Evolutionary conservation across 2,329 filamentous ascomycete species (phyloP).

Genomic region (Neophaeococcomyces mojaviensis): DNA sequence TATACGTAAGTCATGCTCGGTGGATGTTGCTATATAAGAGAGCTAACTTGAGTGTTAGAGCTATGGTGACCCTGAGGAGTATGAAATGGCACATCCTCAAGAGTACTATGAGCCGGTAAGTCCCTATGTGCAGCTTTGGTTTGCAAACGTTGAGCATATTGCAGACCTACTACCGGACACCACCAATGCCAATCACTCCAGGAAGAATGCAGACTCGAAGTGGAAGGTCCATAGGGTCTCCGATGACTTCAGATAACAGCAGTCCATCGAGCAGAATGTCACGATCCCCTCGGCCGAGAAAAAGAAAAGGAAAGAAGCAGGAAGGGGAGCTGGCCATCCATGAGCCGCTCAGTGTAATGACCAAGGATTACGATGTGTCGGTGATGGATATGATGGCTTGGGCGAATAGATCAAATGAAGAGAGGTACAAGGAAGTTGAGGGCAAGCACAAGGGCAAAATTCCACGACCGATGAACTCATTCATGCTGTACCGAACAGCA

Average conservation of each 20-base stretch:
- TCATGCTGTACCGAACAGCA: conserved; percentile 93
- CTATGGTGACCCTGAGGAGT: conserved; percentile 6
- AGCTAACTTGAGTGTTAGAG: conserved; percentile 4
- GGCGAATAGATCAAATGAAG: conserved; percentile 63
- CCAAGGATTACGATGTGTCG: conserved; percentile 54
- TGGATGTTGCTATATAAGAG: neutral
- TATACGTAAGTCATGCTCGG: conserved; percentile 16
- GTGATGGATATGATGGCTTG: conserved; percentile 73
- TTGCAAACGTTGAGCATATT: too few species aligned
- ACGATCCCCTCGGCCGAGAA: conserved; percentile 31
- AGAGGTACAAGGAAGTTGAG: conserved; percentile 60
- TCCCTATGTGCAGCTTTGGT: neutral
- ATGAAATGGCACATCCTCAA: neutral
- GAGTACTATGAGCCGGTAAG: conserved; percentile 5
- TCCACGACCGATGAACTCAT: conserved; percentile 92
- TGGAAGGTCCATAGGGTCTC: conserved; percentile 20
- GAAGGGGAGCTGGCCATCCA: conserved; percentile 37
- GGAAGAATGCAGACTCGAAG: conserved; percentile 19
- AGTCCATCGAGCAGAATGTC: conserved; percentile 16
- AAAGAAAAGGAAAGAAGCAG: conserved; percentile 20
- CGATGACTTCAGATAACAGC: conserved; percentile 10
- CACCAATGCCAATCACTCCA: conserved; percentile 1
- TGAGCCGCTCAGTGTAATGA: conserved; percentile 63
- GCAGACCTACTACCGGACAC: conserved; percentile 1
- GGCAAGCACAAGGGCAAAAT: conserved; percentile 65